Evolutionary conservation across 2,329 filamentous ascomycete species (phyloP).

Genomic region (Trichoderma gracile): DNA sequence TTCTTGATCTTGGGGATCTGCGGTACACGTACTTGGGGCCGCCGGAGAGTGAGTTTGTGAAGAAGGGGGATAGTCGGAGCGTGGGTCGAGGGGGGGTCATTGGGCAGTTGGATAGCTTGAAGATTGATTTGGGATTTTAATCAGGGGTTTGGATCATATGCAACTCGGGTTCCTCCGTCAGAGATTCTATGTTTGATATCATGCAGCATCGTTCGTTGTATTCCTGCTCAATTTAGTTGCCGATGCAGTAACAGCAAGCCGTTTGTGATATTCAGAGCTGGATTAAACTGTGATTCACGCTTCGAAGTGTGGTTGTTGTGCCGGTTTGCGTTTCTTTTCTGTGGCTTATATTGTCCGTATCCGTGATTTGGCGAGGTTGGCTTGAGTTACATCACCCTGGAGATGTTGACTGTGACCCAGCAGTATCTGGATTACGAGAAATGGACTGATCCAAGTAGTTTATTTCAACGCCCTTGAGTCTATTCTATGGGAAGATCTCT

Average conservation of each 20-base stretch:
- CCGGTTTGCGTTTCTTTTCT: neutral
- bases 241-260: no score
- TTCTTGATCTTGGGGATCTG: slow-evolving; percentile 38
- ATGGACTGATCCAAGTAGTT: no score
- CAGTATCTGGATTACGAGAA: no score
- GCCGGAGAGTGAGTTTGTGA: slow-evolving; percentile 35
- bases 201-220: no score
- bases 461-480: no score
- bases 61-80: slow-evolving; percentile 14
- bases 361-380: no score
- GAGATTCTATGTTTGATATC: neutral
- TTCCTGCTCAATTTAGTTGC: no score
- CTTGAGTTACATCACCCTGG: neutral
- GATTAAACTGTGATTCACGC: neutral
- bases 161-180: neutral
- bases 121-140: slow-evolving; percentile 25
- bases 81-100: neutral
- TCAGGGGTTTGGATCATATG: no score
- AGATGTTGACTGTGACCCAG: neutral
- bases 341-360: neutral
- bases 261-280: neutral
- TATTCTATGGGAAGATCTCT: no score
- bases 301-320: neutral
- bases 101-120: slow-evolving; percentile 15
- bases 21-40: slow-evolving; percentile 42